A percentile compares a stretch with the other conserved stretches of the same genome.
Conservation (phyloP, 164 flowering plant genomes). For the Hamamelis virginiana region DNA sequence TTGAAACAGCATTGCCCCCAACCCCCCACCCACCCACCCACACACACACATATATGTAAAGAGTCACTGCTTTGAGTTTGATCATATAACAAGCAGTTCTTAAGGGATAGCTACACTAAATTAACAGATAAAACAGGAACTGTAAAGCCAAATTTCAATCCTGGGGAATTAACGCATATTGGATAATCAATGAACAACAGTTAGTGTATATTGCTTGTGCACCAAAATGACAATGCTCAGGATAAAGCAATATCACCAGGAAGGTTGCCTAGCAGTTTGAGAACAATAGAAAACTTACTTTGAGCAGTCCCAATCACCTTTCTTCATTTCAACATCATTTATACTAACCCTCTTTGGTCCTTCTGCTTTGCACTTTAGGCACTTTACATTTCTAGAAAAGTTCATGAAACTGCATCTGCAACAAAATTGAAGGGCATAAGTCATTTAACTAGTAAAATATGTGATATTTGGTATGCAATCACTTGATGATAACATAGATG, state of each 20-base stretch:
- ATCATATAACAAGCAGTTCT: background rate
- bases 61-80: too few species aligned
- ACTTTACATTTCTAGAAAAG: constrained; percentile 58
- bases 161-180: background rate
- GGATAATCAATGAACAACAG: background rate
- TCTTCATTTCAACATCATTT: constrained; percentile 55
- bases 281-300: constrained; percentile 40
- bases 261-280: background rate
- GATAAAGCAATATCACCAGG: background rate
- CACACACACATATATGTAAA: too few species aligned
- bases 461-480: background rate
- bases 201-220: background rate
- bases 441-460: background rate
- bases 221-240: background rate
- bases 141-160: background rate
- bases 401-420: constrained; percentile 80
- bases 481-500: background rate
- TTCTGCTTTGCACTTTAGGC: constrained; percentile 59
- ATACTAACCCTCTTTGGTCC: constrained; percentile 47
- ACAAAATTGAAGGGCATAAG: constrained; percentile 11
- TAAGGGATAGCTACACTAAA: background rate
- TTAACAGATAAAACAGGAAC: background rate
- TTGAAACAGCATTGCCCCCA: too few species aligned
- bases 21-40: too few species aligned
- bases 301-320: constrained; percentile 86